phyloP scores from a whole-genome alignment of 1,284 basidiomycete species.

The Ustilago bromivora region DNA sequence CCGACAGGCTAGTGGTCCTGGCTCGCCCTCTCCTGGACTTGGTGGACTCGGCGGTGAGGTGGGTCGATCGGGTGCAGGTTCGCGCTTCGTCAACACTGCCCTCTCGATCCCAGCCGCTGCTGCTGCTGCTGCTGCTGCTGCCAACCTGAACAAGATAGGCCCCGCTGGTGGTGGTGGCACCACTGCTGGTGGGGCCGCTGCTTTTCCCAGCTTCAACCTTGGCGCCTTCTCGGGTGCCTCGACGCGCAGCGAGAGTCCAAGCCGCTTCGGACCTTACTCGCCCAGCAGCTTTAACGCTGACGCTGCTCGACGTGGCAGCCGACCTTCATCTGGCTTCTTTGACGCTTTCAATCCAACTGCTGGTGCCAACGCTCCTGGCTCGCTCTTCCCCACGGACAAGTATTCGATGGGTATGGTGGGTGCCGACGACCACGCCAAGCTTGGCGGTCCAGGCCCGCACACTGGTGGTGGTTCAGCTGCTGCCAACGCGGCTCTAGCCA shows the following conservation, averaged over 20 bases:
- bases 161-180: conserved; percentile 12
- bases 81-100: conserved; percentile 52
- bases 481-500: conserved; percentile 32
- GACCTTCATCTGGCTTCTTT: conserved; percentile 59
- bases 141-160: neutral
- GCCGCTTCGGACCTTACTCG: conserved; percentile 53
- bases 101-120: conserved; percentile 35
- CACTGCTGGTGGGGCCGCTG: conserved; percentile 10
- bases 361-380: conserved; percentile 43
- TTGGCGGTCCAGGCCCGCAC: conserved; percentile 27
- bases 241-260: conserved; percentile 48
- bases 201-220: conserved; percentile 53
- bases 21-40: conserved; percentile 40
- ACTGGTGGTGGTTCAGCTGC: conserved; percentile 16
- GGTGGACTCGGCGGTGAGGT: conserved; percentile 35
- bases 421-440: conserved; percentile 39
- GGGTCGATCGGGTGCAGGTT: conserved; percentile 36
- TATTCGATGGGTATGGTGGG: conserved; percentile 49
- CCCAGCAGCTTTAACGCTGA: conserved; percentile 45
- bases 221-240: conserved; percentile 43
- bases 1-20: conserved; percentile 44
- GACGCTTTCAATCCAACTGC: conserved; percentile 56
- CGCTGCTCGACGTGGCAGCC: conserved; percentile 41
- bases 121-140: conserved; percentile 19
- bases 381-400: conserved; percentile 50